Percentiles rank a stretch among this genome's conserved stretches.
phyloP scores from a whole-genome alignment of 208 protist genomes.

The Trypanosoma scelopori region DNA sequence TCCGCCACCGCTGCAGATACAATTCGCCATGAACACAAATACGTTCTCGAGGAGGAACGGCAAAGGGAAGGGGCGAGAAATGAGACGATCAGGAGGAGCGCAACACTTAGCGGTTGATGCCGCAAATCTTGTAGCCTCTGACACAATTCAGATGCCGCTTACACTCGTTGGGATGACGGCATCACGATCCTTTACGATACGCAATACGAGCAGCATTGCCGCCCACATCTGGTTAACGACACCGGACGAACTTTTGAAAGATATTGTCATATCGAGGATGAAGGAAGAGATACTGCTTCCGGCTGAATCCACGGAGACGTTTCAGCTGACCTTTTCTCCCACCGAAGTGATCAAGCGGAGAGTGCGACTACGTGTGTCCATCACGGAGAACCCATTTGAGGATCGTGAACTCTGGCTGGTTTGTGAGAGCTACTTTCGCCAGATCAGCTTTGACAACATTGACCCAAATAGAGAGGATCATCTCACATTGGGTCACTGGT shows the following conservation, averaged over 20 bases:
- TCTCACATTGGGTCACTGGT: constrained; percentile 88
- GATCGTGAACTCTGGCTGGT: constrained; percentile 77
- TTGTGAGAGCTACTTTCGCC: constrained; percentile 82
- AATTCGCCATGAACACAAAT: constrained; percentile 8
- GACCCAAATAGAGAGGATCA: constrained; percentile 71
- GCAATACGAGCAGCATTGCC: constrained; percentile 85
- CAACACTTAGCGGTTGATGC: not conserved
- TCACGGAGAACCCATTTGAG: constrained; percentile 95
- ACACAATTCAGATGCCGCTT: constrained; percentile 80
- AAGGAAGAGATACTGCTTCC: constrained; percentile 65
- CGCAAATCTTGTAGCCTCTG: not conserved
- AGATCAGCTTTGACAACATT: constrained; percentile 91
- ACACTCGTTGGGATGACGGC: constrained; percentile 68
- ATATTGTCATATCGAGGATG: constrained; percentile 35
- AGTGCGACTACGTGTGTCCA: constrained; percentile 67
- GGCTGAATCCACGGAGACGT: constrained; percentile 46
- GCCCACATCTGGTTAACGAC: constrained; percentile 79
- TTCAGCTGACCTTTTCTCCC: constrained; percentile 66
- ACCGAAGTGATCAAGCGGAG: constrained; percentile 39
- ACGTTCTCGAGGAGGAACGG: constrained; percentile 6
- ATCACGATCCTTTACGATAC: constrained; percentile 58
- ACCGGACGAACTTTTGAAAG: constrained; percentile 28
- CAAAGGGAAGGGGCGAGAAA: constrained; percentile 23
- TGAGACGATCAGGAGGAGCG: constrained; percentile 3
- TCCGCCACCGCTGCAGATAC: constrained; percentile 41